phyloP scores from a whole-genome alignment of 352 stramenopile species.

The Phytophthora colocasiae region DNA sequence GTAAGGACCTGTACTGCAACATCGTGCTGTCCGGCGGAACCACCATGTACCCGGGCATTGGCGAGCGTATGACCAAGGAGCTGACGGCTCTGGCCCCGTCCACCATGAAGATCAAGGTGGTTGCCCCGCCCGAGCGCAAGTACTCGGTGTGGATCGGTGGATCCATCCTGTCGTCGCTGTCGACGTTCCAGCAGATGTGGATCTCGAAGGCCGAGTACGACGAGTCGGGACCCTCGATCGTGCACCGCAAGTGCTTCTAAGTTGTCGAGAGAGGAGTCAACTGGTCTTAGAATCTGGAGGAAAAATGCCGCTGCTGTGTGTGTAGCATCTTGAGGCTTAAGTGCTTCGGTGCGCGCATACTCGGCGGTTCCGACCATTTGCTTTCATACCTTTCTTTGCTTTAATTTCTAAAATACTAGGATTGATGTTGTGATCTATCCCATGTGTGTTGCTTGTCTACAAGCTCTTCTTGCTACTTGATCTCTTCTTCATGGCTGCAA shows the following conservation, averaged over 20 bases:
- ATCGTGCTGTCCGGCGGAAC: conserved; percentile 97
- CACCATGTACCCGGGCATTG: conserved; percentile 97
- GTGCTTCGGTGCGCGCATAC: conserved; percentile 44
- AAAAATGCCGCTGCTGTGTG: conserved; percentile 3
- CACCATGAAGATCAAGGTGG: conserved; percentile 97
- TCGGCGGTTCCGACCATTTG: conserved; percentile 18
- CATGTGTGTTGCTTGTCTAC: conserved; percentile 1
- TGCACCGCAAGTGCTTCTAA: conserved; percentile 97
- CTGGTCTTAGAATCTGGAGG: conserved; percentile 43
- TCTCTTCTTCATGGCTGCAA: no score
- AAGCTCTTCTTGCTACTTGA: no score
- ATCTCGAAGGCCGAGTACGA: conserved; percentile 98
- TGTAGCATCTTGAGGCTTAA: conserved; percentile 56
- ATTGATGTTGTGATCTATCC: conserved; percentile 44
- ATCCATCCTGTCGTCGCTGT: conserved; percentile 96
- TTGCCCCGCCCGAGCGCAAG: conserved; percentile 93
- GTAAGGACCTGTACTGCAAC: conserved; percentile 95
- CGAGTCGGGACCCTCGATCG: conserved; percentile 96
- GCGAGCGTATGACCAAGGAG: conserved; percentile 95
- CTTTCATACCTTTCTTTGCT: conserved; percentile 29
- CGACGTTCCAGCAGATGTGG: conserved; percentile 99
- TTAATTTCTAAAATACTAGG: conserved; percentile 50
- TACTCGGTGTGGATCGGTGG: conserved; percentile 98
- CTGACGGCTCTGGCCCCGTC: conserved; percentile 88
- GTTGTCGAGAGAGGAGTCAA: conserved; percentile 21